Percentiles rank a stretch among this genome's conserved stretches.
Conservation (phyloP, 2,329 filamentous ascomycete species). For the Didymella pomorum region DNA sequence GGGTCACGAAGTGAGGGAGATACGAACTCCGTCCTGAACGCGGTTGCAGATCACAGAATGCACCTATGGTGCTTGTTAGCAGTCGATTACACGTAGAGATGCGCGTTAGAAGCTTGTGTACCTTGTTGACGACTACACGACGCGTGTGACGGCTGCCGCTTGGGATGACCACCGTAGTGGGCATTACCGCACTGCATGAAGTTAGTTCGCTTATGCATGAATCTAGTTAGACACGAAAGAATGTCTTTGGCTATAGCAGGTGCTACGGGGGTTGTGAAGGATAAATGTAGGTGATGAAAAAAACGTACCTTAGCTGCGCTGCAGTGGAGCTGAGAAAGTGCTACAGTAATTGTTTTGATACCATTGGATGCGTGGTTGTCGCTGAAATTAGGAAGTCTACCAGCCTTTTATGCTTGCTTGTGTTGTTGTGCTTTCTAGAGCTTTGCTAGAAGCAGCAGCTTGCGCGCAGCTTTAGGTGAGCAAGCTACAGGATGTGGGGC, state of each 20-base stretch:
- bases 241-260: background rate
- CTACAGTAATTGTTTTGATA: background rate
- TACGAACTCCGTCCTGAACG: constrained; percentile 34
- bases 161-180: constrained; percentile 40
- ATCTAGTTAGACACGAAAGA: background rate
- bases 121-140: constrained; percentile 36
- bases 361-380: background rate
- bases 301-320: background rate
- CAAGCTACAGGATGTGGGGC: background rate
- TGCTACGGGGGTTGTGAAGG: background rate
- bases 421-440: background rate
- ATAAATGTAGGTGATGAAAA: background rate
- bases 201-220: constrained; percentile 14
- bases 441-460: background rate
- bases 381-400: background rate
- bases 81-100: constrained; percentile 8
- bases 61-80: constrained; percentile 25
- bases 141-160: constrained; percentile 27
- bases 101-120: constrained; percentile 18
- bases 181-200: constrained; percentile 30
- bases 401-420: background rate
- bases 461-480: background rate
- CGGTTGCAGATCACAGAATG: constrained; percentile 41
- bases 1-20: background rate
- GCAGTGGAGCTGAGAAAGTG: background rate